A percentile compares a stretch with the other conserved stretches of the same genome.
phyloP scores from a whole-genome alignment of 1,284 basidiomycete genomes.

The Puccinia horiana region DNA sequence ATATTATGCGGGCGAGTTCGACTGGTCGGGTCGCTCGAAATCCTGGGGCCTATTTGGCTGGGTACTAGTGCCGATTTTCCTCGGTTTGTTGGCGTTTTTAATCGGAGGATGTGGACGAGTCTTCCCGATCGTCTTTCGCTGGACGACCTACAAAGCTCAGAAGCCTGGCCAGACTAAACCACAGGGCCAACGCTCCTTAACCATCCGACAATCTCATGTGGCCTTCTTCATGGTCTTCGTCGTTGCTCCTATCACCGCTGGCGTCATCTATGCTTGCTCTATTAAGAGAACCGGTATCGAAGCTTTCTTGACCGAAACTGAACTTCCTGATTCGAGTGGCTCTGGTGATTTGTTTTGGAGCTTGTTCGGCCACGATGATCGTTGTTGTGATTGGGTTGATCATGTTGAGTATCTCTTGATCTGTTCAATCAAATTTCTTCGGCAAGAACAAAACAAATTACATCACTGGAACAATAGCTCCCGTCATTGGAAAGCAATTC shows the following conservation, averaged over 20 bases:
- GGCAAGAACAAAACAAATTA: no score
- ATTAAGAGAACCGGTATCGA: constrained; percentile 50
- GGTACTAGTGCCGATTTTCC: constrained; percentile 35
- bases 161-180: constrained; percentile 32
- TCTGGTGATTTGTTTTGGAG: constrained; percentile 56
- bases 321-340: constrained; percentile 37
- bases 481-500: not conserved
- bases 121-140: constrained; percentile 25
- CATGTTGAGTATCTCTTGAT: constrained; percentile 49
- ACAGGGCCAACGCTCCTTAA: constrained; percentile 7
- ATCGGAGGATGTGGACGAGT: constrained; percentile 2
- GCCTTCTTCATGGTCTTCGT: constrained; percentile 20
- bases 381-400: constrained; percentile 54
- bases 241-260: constrained; percentile 28
- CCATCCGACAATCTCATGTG: constrained; percentile 35
- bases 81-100: constrained; percentile 21
- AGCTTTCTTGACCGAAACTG: constrained; percentile 51
- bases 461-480: no score
- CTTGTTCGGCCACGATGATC: constrained; percentile 56
- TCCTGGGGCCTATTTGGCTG: constrained; percentile 34
- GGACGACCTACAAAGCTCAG: constrained; percentile 6
- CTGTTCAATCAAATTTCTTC: no score
- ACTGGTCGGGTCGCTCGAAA: constrained; percentile 52
- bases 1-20: constrained; percentile 56
- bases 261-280: constrained; percentile 32